These are phyloP conservation scores for Scheffersomyces amazonensis DNA, from an alignment of 805 yeast genomes.

Conservation along the genomic window DNA sequence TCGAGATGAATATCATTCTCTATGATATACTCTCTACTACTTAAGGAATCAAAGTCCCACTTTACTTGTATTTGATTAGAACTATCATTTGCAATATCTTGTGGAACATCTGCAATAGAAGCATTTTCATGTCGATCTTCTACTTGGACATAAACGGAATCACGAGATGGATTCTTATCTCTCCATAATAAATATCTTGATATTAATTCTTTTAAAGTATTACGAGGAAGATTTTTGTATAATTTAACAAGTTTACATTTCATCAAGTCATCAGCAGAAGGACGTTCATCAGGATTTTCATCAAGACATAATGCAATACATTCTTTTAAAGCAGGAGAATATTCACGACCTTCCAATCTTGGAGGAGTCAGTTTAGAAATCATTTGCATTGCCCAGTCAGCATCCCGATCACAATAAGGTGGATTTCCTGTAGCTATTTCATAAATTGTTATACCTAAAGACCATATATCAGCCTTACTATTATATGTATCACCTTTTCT, in stretches of 20 bases:
- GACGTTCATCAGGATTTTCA: constrained; percentile 87
- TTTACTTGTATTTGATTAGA: constrained; percentile 45
- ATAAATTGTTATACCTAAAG: constrained; percentile 88
- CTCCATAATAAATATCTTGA: constrained; percentile 74
- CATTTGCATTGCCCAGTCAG: constrained; percentile 89
- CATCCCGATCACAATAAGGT: constrained; percentile 94
- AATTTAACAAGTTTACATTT: constrained; percentile 70
- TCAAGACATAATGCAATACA: constrained; percentile 89
- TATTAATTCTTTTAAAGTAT: constrained; percentile 68
- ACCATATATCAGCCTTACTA: constrained; percentile 95
- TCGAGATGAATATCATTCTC: constrained; percentile 59
- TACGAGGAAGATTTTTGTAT: constrained; percentile 59
- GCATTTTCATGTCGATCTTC: constrained; percentile 19
- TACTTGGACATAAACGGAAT: constrained; percentile 37
- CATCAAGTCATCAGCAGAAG: constrained; percentile 78
- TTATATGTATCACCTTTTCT: constrained; percentile 87
- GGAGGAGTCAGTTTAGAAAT: constrained; percentile 94
- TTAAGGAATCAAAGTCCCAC: constrained; percentile 89
- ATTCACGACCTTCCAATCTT: constrained; percentile 85
- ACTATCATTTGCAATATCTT: constrained; percentile 7
- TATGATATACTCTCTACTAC: constrained; percentile 67
- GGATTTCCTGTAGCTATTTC: constrained; percentile 98
- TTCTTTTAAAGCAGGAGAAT: constrained; percentile 74
- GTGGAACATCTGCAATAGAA: constrained; percentile 5
- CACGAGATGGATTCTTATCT: constrained; percentile 54